Base-by-base conservation (phyloP, 805 yeast species). In the Schizosaccharomyces octosporus region DNA sequence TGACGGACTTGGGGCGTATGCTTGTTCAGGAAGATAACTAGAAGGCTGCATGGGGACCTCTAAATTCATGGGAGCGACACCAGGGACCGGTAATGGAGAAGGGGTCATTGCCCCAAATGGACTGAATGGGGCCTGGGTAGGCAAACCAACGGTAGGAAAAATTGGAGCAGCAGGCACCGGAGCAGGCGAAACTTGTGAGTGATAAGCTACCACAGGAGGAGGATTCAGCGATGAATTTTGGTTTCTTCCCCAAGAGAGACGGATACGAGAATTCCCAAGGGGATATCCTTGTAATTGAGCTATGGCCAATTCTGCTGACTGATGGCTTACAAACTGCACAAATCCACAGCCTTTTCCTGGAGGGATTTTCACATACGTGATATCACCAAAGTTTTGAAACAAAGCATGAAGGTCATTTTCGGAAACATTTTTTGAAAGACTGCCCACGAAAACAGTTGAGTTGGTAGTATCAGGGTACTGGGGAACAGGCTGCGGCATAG, bases 211-310 rank as follows among this genome's bases (percentile, higher is more conserved):
- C 51, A 67, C 67, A 5, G 67, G 64, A 39, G 65, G 67, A 41
- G 63, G 65, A 59, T 68, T 67, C 4, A 36, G 41, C 13, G 41
- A 36, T 19, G 36, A 17, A 63, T 65, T 67, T 62, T 71, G 72
- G 17, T 85, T 79, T 66, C 87, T 78, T 39, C 96, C 96, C 96
- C 96, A 88, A 61, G 90, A 83, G 63, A 88, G 77, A 66, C 95
- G 76, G 59, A 88, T 82, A 64, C 90, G 78, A 62, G 86, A 83
- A 63, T 86, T 88, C 60, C 89, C 90, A 66, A 88, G 83, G 45
- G 87, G 87, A 69, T 81, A 86, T 9, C 95, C 95, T 72, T 88
- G 95, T 94, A 88, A 84, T 64, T 83, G 84, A 43, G 80, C 76
- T 64, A 88, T 85, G 11, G 96, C 95, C 62, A 77, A 77, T 71